These are phyloP conservation scores for Cylindrotheca closterium DNA, from an alignment of 108 stramenopile species.

Conservation along the genomic window DNA sequence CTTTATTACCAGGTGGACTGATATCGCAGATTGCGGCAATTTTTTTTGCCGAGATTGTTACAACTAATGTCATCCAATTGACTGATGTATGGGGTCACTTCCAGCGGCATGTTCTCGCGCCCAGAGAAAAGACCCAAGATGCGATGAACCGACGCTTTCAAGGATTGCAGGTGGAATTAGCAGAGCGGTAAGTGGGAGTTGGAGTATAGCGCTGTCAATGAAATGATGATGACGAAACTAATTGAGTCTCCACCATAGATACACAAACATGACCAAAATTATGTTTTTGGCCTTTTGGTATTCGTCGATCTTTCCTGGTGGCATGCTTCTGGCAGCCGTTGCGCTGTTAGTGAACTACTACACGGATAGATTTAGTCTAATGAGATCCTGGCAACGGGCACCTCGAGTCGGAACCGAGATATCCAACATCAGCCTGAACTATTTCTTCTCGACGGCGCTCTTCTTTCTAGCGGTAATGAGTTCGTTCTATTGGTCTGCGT, in stretches of 20 bases:
- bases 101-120: constrained; percentile 73
- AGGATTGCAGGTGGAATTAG: constrained; percentile 55
- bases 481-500: constrained; percentile 78
- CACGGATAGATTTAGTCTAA: constrained; percentile 63
- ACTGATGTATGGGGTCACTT: constrained; percentile 53
- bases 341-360: constrained; percentile 67
- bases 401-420: constrained; percentile 67
- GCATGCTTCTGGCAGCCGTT: constrained; percentile 70
- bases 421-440: constrained; percentile 65
- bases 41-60: constrained; percentile 80
- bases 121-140: constrained; percentile 75
- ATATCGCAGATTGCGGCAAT: constrained; percentile 34
- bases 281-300: constrained; percentile 81
- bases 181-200: constrained; percentile 44
- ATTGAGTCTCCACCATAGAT: too few relatives aligned
- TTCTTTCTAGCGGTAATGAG: constrained; percentile 62
- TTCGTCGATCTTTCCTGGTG: constrained; percentile 70
- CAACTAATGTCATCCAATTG: constrained; percentile 59
- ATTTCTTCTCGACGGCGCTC: constrained; percentile 70
- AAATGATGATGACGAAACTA: background rate
- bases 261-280: constrained; percentile 64
- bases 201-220: too few relatives aligned
- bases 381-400: constrained; percentile 79
- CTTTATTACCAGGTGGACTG: constrained; percentile 27
- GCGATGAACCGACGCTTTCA: constrained; percentile 76